Conservation (phyloP, 2,329 filamentous ascomycete genomes). For the Gliomastix tumulicola region DNA sequence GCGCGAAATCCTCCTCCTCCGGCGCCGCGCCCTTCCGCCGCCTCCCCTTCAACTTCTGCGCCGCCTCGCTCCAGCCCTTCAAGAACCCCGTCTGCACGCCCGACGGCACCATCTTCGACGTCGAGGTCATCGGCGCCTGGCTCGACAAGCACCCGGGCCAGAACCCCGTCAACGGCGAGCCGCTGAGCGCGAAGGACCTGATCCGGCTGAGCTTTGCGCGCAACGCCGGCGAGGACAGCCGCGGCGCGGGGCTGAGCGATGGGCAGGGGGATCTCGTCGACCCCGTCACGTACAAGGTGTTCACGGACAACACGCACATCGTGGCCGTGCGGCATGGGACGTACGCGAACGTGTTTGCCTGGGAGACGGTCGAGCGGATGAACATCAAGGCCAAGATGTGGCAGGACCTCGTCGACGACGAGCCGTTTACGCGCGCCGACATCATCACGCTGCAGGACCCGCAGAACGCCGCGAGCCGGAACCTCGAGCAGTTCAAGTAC, state of each 20-base stretch:
- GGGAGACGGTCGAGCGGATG: conserved; percentile 89
- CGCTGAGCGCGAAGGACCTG: conserved; percentile 73
- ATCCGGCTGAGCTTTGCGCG: conserved; percentile 88
- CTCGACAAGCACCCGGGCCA: conserved; percentile 80
- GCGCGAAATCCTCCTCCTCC: conserved; percentile 54
- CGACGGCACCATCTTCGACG: conserved; percentile 85
- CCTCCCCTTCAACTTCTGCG: conserved; percentile 97
- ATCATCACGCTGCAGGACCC: conserved; percentile 96
- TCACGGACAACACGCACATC: conserved; percentile 97
- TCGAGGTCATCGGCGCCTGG: conserved; percentile 92
- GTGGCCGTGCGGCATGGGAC: conserved; percentile 74
- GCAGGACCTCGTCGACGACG: conserved; percentile 82
- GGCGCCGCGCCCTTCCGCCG: conserved; percentile 65
- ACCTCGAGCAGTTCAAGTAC: conserved; percentile 84
- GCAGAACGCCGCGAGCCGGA: conserved; percentile 75
- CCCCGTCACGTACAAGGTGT: conserved; percentile 93
- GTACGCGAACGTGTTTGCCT: conserved; percentile 93
- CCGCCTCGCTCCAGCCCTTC: conserved; percentile 91
- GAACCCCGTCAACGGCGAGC: conserved; percentile 79
- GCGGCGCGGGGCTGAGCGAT: conserved; percentile 39
- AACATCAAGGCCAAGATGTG: conserved; percentile 98
- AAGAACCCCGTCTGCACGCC: conserved; percentile 87
- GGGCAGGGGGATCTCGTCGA: conserved; percentile 79
- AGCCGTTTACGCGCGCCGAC: conserved; percentile 80
- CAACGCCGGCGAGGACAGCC: conserved; percentile 64